phyloP scores from a whole-genome alignment of 2,329 filamentous ascomycete genomes.

The Didymella glomerata region DNA sequence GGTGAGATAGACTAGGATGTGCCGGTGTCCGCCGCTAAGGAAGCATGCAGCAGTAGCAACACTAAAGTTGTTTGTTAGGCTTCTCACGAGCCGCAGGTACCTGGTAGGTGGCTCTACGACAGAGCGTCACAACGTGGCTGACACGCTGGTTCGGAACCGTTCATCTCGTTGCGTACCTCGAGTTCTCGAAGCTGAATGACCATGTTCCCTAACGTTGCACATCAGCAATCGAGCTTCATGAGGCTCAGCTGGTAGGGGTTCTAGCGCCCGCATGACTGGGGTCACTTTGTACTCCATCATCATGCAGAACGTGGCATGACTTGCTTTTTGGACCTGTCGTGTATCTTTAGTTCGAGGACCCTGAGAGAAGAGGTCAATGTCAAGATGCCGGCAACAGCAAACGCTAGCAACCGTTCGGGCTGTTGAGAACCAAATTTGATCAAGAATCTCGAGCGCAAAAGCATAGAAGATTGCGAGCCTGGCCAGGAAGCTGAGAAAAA shows the following conservation, averaged over 20 bases:
- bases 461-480: not conserved
- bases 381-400: not conserved
- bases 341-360: slow-evolving; percentile 16
- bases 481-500: not conserved
- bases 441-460: not conserved
- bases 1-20: slow-evolving; percentile 8
- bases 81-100: slow-evolving; percentile 6
- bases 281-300: slow-evolving; percentile 1
- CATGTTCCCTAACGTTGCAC: slow-evolving; percentile 6
- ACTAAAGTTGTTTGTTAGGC: slow-evolving; percentile 1
- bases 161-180: slow-evolving; percentile 15
- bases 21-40: slow-evolving; percentile 11
- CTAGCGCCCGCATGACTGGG: slow-evolving; percentile 7
- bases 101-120: slow-evolving; percentile 8
- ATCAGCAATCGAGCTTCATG: not conserved
- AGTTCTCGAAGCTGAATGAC: slow-evolving; percentile 12
- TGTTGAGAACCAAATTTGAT: too few relatives aligned
- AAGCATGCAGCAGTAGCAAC: slow-evolving; percentile 13
- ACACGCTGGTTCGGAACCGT: slow-evolving; percentile 13
- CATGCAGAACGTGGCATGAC: slow-evolving; percentile 24
- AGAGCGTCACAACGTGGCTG: slow-evolving; percentile 17
- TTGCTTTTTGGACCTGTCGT: slow-evolving; percentile 14
- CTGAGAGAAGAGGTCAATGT: slow-evolving; percentile 9
- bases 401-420: not conserved
- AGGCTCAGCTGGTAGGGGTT: slow-evolving; percentile 25